phyloP scores from a whole-genome alignment of 1,284 basidiomycete species.

The Ganoderma lucidum region DNA sequence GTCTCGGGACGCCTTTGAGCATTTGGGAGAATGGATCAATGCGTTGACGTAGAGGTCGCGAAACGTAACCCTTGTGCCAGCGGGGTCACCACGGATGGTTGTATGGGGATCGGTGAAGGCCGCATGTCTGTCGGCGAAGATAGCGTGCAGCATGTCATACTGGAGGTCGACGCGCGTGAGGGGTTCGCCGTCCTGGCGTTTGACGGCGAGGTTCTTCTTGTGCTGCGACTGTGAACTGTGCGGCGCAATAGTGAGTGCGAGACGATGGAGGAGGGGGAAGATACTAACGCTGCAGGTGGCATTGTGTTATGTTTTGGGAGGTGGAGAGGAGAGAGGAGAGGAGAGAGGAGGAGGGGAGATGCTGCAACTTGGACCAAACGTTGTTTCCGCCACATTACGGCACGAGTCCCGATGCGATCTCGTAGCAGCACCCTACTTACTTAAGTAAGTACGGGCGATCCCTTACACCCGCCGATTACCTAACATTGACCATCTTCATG shows the following conservation, averaged over 20 bases:
- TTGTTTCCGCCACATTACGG: conserved; percentile 42
- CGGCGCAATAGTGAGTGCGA: conserved; percentile 29
- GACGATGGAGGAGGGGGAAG: neutral
- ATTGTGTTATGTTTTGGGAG: conserved; percentile 22
- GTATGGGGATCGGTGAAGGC: conserved; percentile 75
- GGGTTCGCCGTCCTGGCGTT: conserved; percentile 79
- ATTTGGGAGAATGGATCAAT: conserved; percentile 80
- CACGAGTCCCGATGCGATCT: conserved; percentile 41
- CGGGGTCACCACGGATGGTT: conserved; percentile 49
- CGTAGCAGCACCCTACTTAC: conserved; percentile 39
- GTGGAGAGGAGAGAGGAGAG: conserved; percentile 9
- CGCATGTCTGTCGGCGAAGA: conserved; percentile 74
- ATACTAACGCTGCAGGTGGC: conserved; percentile 31
- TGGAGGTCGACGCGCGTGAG: conserved; percentile 85
- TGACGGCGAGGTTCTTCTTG: conserved; percentile 79
- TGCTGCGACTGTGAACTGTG: conserved; percentile 63
- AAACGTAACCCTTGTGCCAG: conserved; percentile 73
- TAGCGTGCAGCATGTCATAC: conserved; percentile 81
- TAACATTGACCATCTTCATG: conserved; percentile 13
- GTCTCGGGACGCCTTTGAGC: conserved; percentile 87
- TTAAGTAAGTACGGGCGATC: conserved; percentile 27
- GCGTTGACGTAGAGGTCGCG: conserved; percentile 87
- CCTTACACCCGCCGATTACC: conserved; percentile 31
- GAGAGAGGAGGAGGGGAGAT: conserved; percentile 18
- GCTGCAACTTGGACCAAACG: conserved; percentile 31